Conservation (phyloP, 1,139 yeast species). For the Candida tropicalis region DNA sequence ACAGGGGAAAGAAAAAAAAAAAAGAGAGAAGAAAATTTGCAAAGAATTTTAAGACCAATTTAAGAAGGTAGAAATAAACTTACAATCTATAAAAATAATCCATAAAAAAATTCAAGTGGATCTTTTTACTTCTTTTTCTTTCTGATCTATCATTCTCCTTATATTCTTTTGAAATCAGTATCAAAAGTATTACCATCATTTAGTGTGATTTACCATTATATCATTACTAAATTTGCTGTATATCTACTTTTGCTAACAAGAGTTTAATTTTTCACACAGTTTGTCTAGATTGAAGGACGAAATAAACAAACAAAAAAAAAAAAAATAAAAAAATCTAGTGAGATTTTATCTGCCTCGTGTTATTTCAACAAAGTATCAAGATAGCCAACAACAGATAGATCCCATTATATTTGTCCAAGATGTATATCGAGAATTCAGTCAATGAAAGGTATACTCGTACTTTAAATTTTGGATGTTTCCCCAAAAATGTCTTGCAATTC, state of each 20-base stretch:
- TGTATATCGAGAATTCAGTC: slow-evolving; percentile 27
- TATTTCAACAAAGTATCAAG: background rate
- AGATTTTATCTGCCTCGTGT: slow-evolving; percentile 2
- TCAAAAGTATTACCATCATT: no score
- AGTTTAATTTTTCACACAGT: no score
- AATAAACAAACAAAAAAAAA: background rate
- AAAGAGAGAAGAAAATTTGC: no score
- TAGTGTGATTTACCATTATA: no score
- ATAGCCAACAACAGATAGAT: no score
- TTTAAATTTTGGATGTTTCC: slow-evolving; percentile 44
- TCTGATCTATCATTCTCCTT: no score
- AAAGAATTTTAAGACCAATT: background rate
- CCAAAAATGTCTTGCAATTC: slow-evolving; percentile 34
- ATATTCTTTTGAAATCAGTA: no score
- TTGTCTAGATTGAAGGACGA: no score
- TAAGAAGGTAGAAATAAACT: slow-evolving; percentile 1
- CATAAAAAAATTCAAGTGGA: no score
- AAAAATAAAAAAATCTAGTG: background rate
- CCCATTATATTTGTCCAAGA: slow-evolving; percentile 12
- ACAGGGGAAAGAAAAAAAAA: background rate
- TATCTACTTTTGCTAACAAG: background rate
- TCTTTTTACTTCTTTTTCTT: background rate
- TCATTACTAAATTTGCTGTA: no score
- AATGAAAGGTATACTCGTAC: slow-evolving; percentile 28
- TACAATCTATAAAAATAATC: no score